Base-by-base conservation (phyloP, 805 yeast species). In the Ogataea methanolica region DNA sequence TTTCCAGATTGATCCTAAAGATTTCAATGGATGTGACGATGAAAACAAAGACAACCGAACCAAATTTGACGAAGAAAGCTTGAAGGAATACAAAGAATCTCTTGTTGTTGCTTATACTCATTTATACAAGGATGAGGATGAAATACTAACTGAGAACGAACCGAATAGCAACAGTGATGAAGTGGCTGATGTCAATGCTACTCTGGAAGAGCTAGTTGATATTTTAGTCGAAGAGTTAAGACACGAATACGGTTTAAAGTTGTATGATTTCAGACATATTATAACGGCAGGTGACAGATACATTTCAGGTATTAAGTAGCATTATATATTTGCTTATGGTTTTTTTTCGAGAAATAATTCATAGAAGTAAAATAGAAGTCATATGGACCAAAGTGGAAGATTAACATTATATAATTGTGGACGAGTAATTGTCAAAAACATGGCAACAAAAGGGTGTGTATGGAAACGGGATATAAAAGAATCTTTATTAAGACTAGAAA, bases 81-180 rank as follows among this genome's bases (percentile, higher is more conserved):
- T 37, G 29, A 31, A 36, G 12, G 40, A 40, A 6, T 53, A 47
- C 41, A 49, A 49, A 31, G 47, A 46, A 23, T 48, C 49, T 23
- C 42, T 52, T 26, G 45, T 48, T 29, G 42, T 35, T 2, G 46
- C 48, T 14, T 54, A 54, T 44, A 50, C 55, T 1, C 42, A 47
- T 16, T 47, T 56, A 5, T 56, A 56, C 42, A 19, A 39, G 29
- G 52, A 50, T 36, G 55, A 54, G 22, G 51, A 53, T 33, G 55
- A 48, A 36, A 21, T 51, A 21, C 35, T 53, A 38, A 35, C 42
- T 8, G 44, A 34, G 9, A 33, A 45, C 4, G 42, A 15, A 26
- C 21, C 17, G 19, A 8, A 29, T 12, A 11, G 16, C 11, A 15
- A 19, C 26, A 12, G 17, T 14, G 36, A 41, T 23, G 23, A n/a